Percentiles rank a stretch among this genome's conserved stretches.
These are phyloP conservation scores for Coniosporium apollinis DNA, from an alignment of 495 filamentous ascomycete genomes.

Conservation along the genomic window DNA sequence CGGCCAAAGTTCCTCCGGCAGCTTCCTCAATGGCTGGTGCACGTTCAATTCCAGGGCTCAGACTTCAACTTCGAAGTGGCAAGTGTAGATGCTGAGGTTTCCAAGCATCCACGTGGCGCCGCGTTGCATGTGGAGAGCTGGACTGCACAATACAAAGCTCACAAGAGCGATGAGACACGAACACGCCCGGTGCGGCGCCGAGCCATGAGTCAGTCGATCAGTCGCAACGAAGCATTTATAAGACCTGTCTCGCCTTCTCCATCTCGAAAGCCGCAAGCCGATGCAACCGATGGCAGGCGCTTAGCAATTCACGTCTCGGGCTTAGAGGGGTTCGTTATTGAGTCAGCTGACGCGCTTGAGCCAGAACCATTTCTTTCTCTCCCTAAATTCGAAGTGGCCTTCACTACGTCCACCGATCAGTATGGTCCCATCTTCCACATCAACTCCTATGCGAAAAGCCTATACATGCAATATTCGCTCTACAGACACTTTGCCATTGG, in stretches of 20 bases:
- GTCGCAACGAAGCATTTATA: conserved; percentile 36
- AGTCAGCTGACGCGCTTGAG: conserved; percentile 70
- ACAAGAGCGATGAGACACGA: conserved; percentile 44
- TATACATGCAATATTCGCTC: conserved; percentile 78
- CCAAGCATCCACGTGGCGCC: conserved; percentile 58
- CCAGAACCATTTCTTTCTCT: conserved; percentile 72
- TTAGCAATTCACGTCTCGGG: conserved; percentile 65
- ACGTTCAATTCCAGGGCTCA: conserved; percentile 69
- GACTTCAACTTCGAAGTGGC: conserved; percentile 85
- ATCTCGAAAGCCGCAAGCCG: conserved; percentile 34
- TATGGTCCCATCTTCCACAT: conserved; percentile 79
- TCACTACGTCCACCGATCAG: conserved; percentile 69
- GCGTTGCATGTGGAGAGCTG: conserved; percentile 78
- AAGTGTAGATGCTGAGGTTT: conserved; percentile 68
- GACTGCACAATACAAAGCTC: conserved; percentile 78
- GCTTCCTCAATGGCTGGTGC: conserved; percentile 67
- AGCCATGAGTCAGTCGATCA: conserved; percentile 41
- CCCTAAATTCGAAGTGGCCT: conserved; percentile 70
- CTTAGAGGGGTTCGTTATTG: conserved; percentile 77
- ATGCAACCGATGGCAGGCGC: conserved; percentile 66
- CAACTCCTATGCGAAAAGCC: conserved; percentile 57
- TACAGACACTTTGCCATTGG: conserved; percentile 87
- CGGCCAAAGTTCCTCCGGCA: conserved; percentile 55
- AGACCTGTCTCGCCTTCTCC: conserved; percentile 36
- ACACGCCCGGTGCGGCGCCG: conserved; percentile 38